These are phyloP conservation scores for Fusarium robinianum DNA, from an alignment of 2,329 filamentous ascomycete species.

Conservation along the genomic window DNA sequence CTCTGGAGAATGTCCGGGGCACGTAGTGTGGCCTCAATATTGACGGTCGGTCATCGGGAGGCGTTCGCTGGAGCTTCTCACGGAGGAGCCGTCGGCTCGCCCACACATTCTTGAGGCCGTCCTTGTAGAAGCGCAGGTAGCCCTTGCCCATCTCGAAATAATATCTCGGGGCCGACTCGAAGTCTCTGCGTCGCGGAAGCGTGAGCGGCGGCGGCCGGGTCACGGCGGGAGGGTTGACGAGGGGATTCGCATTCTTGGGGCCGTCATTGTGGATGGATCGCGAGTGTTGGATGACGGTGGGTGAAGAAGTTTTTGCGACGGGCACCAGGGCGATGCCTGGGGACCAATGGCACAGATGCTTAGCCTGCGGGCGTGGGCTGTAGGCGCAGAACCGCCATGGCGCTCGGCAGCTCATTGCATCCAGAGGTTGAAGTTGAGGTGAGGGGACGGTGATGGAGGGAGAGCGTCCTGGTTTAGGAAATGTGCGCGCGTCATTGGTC, in stretches of 20 bases:
- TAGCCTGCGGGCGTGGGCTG: slow-evolving; percentile 23
- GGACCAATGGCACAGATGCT: slow-evolving; percentile 25
- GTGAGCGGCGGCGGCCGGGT: slow-evolving; percentile 74
- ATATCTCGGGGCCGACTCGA: slow-evolving; percentile 48
- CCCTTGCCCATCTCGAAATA: slow-evolving; percentile 69
- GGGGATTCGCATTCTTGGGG: slow-evolving; percentile 40
- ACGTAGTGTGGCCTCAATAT: slow-evolving; percentile 42
- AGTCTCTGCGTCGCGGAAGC: slow-evolving; percentile 58
- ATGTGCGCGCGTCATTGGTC: slow-evolving; percentile 35
- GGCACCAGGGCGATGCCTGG: slow-evolving; percentile 1
- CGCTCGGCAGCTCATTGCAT: slow-evolving; percentile 41
- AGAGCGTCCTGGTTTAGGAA: slow-evolving; percentile 20
- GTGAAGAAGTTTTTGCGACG: slow-evolving; percentile 8
- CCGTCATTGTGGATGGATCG: slow-evolving; percentile 36
- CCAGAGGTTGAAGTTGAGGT: slow-evolving; percentile 13
- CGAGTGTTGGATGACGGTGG: slow-evolving; percentile 17
- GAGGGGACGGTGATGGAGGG: slow-evolving; percentile 13
- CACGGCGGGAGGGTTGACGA: slow-evolving; percentile 71
- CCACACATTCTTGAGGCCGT: slow-evolving; percentile 75
- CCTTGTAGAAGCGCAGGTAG: slow-evolving; percentile 86
- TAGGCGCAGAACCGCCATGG: slow-evolving; percentile 40
- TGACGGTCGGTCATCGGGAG: slow-evolving; percentile 59
- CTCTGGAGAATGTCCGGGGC: slow-evolving; percentile 55
- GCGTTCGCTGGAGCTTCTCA: slow-evolving; percentile 47
- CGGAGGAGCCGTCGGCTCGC: slow-evolving; percentile 63